Percentiles rank a stretch among this genome's conserved stretches.
Evolutionary conservation across 169 alveolate genomes (phyloP).

Genomic region (Cryptosporidium muris): DNA sequence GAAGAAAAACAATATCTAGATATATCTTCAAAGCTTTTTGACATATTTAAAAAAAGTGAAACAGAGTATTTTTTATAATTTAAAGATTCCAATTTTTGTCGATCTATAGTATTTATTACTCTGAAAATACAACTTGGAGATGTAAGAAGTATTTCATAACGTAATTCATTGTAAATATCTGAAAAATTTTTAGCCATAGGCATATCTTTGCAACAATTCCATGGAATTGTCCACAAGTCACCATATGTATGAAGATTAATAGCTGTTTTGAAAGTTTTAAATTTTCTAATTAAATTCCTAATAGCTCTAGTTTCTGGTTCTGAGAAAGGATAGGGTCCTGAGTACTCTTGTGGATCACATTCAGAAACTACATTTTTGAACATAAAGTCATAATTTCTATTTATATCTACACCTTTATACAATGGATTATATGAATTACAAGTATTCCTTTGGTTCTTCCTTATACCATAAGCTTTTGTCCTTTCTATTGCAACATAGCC

Average conservation of each 20-base stretch:
- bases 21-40: conserved; percentile 23
- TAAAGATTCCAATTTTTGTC: conserved; percentile 13
- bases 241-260: conserved; percentile 73
- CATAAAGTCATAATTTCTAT: conserved; percentile 62
- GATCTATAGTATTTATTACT: conserved; percentile 2
- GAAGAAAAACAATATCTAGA: conserved; percentile 57
- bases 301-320: conserved; percentile 76
- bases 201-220: conserved; percentile 72
- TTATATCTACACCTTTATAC: conserved; percentile 70
- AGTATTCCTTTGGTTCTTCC: conserved; percentile 69
- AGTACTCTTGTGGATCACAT: conserved; percentile 72
- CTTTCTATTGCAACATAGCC: conserved; percentile 72
- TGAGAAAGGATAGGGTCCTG: conserved; percentile 72
- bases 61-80: conserved; percentile 1
- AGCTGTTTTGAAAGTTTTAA: conserved; percentile 47
- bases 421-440: conserved; percentile 31
- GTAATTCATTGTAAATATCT: conserved; percentile 49
- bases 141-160: conserved; percentile 41
- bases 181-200: conserved; percentile 24
- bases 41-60: conserved; percentile 21
- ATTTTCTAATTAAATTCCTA: conserved; percentile 13
- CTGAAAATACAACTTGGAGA: conserved; percentile 65
- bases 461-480: conserved; percentile 17
- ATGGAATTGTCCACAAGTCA: conserved; percentile 74
- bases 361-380: conserved; percentile 14